phyloP scores from a whole-genome alignment of 2,329 filamentous ascomycete species.

The Verticillium nubilum region DNA sequence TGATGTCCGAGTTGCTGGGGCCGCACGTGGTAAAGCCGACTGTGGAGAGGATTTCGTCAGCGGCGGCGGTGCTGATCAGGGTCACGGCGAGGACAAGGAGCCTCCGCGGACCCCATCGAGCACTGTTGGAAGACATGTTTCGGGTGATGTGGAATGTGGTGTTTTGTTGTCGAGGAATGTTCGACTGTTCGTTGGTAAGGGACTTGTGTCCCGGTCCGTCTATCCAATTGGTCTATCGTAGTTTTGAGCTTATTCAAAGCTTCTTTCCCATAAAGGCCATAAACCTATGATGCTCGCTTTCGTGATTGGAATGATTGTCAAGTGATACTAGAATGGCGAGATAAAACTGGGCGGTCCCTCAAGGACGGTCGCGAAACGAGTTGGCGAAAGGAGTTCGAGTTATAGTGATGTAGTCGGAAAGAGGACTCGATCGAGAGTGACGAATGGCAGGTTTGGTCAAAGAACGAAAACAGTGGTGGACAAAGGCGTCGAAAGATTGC shows the following conservation, averaged over 20 bases:
- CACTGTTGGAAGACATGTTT: conserved; percentile 27
- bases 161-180: neutral
- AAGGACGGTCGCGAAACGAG: neutral
- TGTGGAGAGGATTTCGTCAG: conserved; percentile 70
- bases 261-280: conserved; percentile 5
- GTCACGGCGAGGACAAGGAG: conserved; percentile 28
- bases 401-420: conserved; percentile 9
- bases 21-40: conserved; percentile 72
- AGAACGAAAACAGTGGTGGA: conserved; percentile 1
- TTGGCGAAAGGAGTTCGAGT: neutral
- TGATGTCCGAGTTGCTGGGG: conserved; percentile 39
- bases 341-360: neutral
- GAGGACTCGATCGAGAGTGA: conserved; percentile 9
- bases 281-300: neutral
- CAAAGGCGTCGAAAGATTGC: conserved; percentile 3
- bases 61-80: conserved; percentile 46
- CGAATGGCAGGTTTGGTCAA: conserved; percentile 4
- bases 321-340: conserved; percentile 2
- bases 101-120: conserved; percentile 20
- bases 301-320: conserved; percentile 2
- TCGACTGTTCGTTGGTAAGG: conserved; percentile 3
- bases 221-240: conserved; percentile 10
- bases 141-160: neutral
- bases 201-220: conserved; percentile 5
- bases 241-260: conserved; percentile 8